phyloP scores from a whole-genome alignment of 2,329 filamentous ascomycete species.

The Venturia effusa region DNA sequence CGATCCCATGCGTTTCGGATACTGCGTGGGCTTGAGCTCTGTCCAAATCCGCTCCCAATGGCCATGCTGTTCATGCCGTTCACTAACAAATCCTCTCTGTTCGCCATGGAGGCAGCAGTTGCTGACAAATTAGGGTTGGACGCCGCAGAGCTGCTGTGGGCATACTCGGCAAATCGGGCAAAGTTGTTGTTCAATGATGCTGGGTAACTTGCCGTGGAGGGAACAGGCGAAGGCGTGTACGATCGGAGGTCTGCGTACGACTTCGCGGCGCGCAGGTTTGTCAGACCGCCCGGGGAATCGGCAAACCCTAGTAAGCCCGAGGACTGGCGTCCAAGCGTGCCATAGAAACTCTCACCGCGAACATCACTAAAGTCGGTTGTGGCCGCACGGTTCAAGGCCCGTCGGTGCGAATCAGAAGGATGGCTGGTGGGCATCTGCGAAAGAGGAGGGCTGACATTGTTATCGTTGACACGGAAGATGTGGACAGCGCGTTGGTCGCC shows the following conservation, averaged over 20 bases:
- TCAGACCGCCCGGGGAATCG: conserved; percentile 59
- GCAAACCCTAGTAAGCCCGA: conserved; percentile 69
- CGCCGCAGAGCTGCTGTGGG: conserved; percentile 44
- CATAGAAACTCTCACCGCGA: conserved; percentile 63
- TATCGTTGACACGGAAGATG: conserved; percentile 57
- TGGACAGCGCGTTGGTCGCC: conserved; percentile 84
- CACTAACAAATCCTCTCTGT: conserved; percentile 50
- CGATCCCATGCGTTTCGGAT: conserved; percentile 50
- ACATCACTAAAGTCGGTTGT: conserved; percentile 91
- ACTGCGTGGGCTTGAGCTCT: conserved; percentile 44
- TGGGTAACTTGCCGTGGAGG: conserved; percentile 80
- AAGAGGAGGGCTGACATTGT: conserved; percentile 51
- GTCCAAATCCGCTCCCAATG: conserved; percentile 39
- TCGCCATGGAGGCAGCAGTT: conserved; percentile 38
- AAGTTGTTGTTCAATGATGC: conserved; percentile 54
- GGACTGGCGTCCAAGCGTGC: conserved; percentile 67
- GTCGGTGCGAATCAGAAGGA: conserved; percentile 65
- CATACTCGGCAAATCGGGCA: conserved; percentile 50
- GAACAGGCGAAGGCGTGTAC: conserved; percentile 86
- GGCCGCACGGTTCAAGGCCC: conserved; percentile 83
- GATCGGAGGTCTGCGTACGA: conserved; percentile 93
- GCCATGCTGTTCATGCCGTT: conserved; percentile 53
- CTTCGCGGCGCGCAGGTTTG: conserved; percentile 83
- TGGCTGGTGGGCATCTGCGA: conserved; percentile 53
- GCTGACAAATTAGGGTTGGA: conserved; percentile 58